These are phyloP conservation scores for Trametopsis cervina DNA, from an alignment of 768 basidiomycete genomes.

Conservation along the genomic window DNA sequence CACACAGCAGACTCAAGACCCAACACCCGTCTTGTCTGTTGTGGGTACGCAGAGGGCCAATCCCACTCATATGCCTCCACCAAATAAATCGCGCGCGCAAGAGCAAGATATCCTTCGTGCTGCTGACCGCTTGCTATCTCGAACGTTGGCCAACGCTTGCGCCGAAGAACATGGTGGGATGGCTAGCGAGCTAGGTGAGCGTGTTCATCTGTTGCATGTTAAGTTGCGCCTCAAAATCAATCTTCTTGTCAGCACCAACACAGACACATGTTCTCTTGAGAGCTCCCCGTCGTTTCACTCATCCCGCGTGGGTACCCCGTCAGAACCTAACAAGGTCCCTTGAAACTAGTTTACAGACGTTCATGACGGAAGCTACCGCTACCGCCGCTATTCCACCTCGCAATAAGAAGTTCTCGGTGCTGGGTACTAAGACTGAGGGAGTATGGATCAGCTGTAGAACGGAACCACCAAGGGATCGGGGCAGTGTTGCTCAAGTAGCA, in stretches of 20 bases:
- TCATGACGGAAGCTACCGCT: conserved; percentile 23
- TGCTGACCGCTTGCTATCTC: conserved; percentile 31
- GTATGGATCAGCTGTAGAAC: conserved; percentile 31
- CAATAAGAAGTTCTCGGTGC: conserved; percentile 21
- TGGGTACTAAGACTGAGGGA: conserved; percentile 30
- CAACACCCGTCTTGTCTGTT: background rate
- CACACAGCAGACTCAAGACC: background rate
- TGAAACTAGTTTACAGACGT: conserved; percentile 29
- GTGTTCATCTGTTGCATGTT: background rate
- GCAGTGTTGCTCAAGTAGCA: conserved; percentile 4
- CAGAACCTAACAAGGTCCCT: conserved; percentile 34
- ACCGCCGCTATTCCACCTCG: conserved; percentile 22
- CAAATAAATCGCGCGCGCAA: conserved; percentile 20
- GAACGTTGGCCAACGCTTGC: conserved; percentile 37
- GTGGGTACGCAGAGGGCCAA: background rate
- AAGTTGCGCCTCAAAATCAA: background rate
- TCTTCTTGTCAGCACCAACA: conserved; percentile 32
- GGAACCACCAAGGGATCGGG: background rate
- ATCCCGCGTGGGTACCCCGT: conserved; percentile 40
- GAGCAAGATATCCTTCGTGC: conserved; percentile 24
- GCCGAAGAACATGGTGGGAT: conserved; percentile 37
- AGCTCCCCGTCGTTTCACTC: conserved; percentile 39
- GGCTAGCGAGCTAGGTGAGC: conserved; percentile 34
- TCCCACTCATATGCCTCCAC: background rate
- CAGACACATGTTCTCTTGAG: conserved; percentile 41